A percentile compares a stretch with the other conserved stretches of the same genome.
Evolutionary conservation across 176 grass and related monocot species (phyloP).

Genomic region (Guadua angustifolia): DNA sequence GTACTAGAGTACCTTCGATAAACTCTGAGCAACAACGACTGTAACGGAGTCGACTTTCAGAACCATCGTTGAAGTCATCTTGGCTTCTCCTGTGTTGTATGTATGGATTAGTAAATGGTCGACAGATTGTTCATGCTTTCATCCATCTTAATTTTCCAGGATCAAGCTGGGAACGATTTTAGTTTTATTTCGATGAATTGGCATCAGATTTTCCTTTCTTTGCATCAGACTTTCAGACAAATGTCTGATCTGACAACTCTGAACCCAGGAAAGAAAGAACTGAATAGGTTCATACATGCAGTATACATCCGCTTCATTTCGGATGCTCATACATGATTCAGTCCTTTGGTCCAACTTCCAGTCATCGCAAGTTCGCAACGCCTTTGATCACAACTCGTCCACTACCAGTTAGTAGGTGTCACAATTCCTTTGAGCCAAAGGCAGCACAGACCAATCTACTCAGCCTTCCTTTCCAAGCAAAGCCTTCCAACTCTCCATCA

Average conservation of each 20-base stretch:
- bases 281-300: neutral
- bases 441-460: neutral
- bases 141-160: neutral
- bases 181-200: neutral
- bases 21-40: neutral
- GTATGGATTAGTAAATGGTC: too few relatives aligned
- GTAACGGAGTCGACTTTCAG: neutral
- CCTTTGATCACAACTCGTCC: slow-evolving; percentile 9
- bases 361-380: neutral
- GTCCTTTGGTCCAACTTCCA: slow-evolving; percentile 20
- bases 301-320: neutral
- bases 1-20: neutral
- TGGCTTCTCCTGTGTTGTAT: neutral
- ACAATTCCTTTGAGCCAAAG: slow-evolving; percentile 49
- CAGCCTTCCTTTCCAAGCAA: slow-evolving; percentile 39
- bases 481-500: slow-evolving; percentile 7
- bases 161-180: neutral
- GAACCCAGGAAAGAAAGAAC: neutral
- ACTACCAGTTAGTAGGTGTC: slow-evolving; percentile 38
- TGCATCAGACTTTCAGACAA: slow-evolving; percentile 6
- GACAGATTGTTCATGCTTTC: neutral
- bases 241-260: neutral
- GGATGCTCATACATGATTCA: neutral
- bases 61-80: neutral
- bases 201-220: neutral